Conservation (phyloP, 148 eudicot genomes). For the Nepenthes mirabilis region DNA sequence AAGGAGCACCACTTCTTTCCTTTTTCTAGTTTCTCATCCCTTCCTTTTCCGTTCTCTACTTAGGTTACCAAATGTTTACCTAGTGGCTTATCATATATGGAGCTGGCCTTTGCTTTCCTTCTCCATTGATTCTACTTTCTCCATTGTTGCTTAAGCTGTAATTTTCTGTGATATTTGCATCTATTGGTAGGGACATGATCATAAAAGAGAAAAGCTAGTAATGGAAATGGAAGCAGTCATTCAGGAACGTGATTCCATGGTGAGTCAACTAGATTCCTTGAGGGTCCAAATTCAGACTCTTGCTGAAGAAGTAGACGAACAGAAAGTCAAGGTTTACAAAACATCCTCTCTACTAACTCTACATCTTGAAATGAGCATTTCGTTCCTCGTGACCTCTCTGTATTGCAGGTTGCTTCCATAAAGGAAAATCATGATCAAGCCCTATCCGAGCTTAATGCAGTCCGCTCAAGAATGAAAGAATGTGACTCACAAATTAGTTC, state of each 20-base stretch:
- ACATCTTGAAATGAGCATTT: background rate
- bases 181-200: constrained; percentile 61
- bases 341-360: background rate
- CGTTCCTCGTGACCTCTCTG: background rate
- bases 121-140: too few relatives aligned
- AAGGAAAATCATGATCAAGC: constrained; percentile 39
- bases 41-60: too few relatives aligned
- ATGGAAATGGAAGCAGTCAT: constrained; percentile 91
- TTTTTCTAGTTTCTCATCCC: too few relatives aligned
- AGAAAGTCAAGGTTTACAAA: constrained; percentile 40
- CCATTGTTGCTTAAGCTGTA: background rate
- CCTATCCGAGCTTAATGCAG: constrained; percentile 58
- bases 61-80: too few relatives aligned
- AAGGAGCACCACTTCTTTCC: too few relatives aligned
- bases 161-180: background rate
- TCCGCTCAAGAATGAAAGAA: constrained; percentile 69
- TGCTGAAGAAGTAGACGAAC: constrained; percentile 44
- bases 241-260: constrained; percentile 54
- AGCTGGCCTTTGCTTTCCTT: too few relatives aligned
- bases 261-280: constrained; percentile 48
- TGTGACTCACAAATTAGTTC: constrained; percentile 73
- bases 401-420: constrained; percentile 51
- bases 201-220: constrained; percentile 72
- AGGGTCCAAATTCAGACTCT: constrained; percentile 51
- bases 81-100: too few relatives aligned